Conservation (phyloP, 2,329 filamentous ascomycete genomes). For the Fusarium sterilihyphosum region DNA sequence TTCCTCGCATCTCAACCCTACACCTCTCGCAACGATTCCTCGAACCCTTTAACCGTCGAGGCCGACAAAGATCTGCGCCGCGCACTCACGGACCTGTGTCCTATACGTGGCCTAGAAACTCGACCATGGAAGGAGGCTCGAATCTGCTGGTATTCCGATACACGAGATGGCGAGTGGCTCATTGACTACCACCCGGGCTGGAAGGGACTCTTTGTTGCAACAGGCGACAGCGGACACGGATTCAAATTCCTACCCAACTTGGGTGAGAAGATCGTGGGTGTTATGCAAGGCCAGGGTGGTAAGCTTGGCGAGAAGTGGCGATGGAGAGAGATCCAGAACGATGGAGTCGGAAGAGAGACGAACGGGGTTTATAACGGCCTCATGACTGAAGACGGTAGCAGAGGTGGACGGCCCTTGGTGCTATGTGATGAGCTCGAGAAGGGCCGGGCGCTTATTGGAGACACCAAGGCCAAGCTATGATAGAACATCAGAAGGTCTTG, state of each 20-base stretch:
- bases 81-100: slow-evolving; percentile 69
- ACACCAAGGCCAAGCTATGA: slow-evolving; percentile 41
- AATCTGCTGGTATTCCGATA: slow-evolving; percentile 82
- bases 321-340: slow-evolving; percentile 67
- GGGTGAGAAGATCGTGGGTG: slow-evolving; percentile 69
- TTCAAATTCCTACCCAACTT: slow-evolving; percentile 77
- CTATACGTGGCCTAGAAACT: slow-evolving; percentile 62
- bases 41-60: slow-evolving; percentile 65
- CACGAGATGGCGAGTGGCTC: slow-evolving; percentile 75
- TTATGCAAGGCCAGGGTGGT: slow-evolving; percentile 57
- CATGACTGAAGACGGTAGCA: slow-evolving; percentile 63
- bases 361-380: slow-evolving; percentile 49
- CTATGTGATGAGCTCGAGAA: slow-evolving; percentile 56
- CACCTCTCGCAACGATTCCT: slow-evolving; percentile 52
- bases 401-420: slow-evolving; percentile 59
- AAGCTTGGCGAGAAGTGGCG: slow-evolving; percentile 68
- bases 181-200: slow-evolving; percentile 74
- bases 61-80: slow-evolving; percentile 69
- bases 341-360: slow-evolving; percentile 47
- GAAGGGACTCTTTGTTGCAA: slow-evolving; percentile 67
- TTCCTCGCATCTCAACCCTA: slow-evolving; percentile 51
- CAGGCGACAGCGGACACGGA: slow-evolving; percentile 71
- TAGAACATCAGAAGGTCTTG: slow-evolving; percentile 27
- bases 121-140: slow-evolving; percentile 70
- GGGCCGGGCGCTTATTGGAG: slow-evolving; percentile 29